These are phyloP conservation scores for Cystoderma amianthinum DNA, from an alignment of 768 basidiomycete genomes.

Conservation along the genomic window DNA sequence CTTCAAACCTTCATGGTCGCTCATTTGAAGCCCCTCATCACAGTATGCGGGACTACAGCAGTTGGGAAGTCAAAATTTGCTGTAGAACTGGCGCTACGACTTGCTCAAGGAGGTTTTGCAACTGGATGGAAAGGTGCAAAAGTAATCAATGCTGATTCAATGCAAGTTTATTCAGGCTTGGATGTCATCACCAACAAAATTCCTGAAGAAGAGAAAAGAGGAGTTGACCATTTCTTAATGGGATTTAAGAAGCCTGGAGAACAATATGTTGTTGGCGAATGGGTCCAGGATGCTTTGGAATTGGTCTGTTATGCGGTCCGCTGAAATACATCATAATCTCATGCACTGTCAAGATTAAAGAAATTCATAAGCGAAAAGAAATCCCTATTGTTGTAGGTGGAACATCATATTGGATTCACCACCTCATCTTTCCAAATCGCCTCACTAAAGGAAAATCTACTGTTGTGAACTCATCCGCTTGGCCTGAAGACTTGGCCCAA, in stretches of 20 bases:
- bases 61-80: conserved; percentile 94
- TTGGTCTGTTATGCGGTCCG: conserved; percentile 44
- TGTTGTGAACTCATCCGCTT: conserved; percentile 6
- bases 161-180: conserved; percentile 93
- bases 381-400: conserved; percentile 93
- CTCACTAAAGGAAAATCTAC: conserved; percentile 28
- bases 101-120: conserved; percentile 25
- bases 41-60: conserved; percentile 90
- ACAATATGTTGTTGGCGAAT: conserved; percentile 82
- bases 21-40: conserved; percentile 56
- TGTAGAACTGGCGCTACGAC: conserved; percentile 72
- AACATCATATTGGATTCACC: conserved; percentile 96
- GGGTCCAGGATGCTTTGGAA: conserved; percentile 76
- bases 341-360: conserved; percentile 53
- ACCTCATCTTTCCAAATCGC: conserved; percentile 84
- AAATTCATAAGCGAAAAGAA: conserved; percentile 52
- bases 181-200: conserved; percentile 95
- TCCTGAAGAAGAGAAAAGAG: conserved; percentile 64
- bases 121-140: conserved; percentile 54
- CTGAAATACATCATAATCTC: conserved; percentile 4
- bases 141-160: conserved; percentile 93
- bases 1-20: conserved; percentile 4
- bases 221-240: conserved; percentile 87
- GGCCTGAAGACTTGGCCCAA: no score
- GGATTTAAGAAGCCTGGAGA: conserved; percentile 81